Conservation (phyloP, 306 rosid species). For the Herpetospermum pedunculosum region DNA sequence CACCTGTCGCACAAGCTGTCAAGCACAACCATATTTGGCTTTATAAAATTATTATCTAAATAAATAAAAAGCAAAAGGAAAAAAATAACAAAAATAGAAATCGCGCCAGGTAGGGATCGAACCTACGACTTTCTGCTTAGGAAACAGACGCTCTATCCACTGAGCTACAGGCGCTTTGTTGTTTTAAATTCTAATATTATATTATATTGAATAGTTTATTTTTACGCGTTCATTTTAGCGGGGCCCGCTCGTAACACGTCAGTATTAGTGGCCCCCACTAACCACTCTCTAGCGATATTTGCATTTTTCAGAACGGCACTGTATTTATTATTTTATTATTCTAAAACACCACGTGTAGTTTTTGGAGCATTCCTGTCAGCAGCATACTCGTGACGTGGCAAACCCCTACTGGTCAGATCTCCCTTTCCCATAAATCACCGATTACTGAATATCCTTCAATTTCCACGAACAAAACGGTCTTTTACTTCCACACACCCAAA, state of each 20-base stretch:
- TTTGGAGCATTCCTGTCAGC: neutral
- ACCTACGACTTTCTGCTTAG: conserved; percentile 63
- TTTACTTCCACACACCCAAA: no score
- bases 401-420: neutral
- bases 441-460: neutral
- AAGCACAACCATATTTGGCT: no score
- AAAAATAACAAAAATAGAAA: neutral
- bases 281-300: neutral
- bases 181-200: no score
- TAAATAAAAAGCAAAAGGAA: no score
- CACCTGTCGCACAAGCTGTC: no score
- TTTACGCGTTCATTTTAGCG: no score
- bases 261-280: neutral
- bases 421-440: neutral
- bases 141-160: conserved; percentile 77
- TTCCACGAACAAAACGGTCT: neutral
- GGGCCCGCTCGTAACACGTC: no score
- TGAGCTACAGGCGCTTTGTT: conserved; percentile 50
- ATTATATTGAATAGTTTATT: no score
- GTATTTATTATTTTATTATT: no score
- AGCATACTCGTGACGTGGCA: neutral
- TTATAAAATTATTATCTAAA: no score
- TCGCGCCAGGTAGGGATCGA: conserved; percentile 15
- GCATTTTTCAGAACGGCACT: neutral
- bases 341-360: neutral